Base-by-base conservation (phyloP, 2,329 filamentous ascomycete species). In the Lecanicillium sp. region DNA sequence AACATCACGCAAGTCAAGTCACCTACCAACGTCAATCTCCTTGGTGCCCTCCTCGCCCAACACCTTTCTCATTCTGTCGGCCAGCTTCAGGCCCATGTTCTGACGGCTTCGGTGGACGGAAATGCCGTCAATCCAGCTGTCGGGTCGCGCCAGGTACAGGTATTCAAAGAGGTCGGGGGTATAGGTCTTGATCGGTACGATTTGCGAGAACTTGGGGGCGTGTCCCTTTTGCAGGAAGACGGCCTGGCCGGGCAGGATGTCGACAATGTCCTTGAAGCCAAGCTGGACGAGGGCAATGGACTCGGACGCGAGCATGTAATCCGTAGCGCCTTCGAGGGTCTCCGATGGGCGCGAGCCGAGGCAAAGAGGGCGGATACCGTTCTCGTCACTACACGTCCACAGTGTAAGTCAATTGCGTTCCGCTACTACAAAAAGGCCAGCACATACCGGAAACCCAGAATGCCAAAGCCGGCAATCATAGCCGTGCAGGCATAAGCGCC, bases 281-380 rank as follows among this genome's bases (percentile, higher is more conserved):
- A 90, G 79, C 58, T 94, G 87, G 33, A 75, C 75, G 33, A 95
- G 67, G 8, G 87, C 88, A 36, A 95, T 80, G 8, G 84, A 90
- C 61, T 95, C 88, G 0, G 87, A 94, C 1, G 87, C 87, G 68
- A 95, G 77, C 74, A 95, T 87, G 66, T 94, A 95, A 61, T 95
- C 88, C 44, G 64, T 81, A 5, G 78, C 79, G 4, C 74, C 68
- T 27, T 75, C 71, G 29, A 78, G 42, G 0, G 71, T 82, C 12
- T 68, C 61, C 2, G 84, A 87, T 2, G 77, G 72, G 39, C 87
- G 76, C 35, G 79, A 84, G 30, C 88, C 88, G 9, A 94, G 65
- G 33, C 85, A 77, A 47, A 95, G 75, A 3, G 88, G 88, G 11
- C 88, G 84, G 54, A 92, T 92, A 37, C 85, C 87, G 51, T 87